Conservation (phyloP, 2,329 filamentous ascomycete genomes). For the Capronia americana region DNA sequence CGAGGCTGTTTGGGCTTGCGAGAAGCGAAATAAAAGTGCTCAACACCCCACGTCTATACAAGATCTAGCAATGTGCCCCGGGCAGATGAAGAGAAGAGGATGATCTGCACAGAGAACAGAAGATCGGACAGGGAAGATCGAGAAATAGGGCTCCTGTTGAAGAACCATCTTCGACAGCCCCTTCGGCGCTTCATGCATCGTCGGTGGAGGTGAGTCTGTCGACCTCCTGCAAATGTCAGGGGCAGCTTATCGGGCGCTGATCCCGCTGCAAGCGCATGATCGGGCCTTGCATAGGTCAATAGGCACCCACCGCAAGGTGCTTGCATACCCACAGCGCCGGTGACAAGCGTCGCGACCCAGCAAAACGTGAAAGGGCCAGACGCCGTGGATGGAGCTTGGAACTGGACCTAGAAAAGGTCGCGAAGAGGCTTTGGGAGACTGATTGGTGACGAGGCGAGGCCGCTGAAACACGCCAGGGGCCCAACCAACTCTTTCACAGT, state of each 20-base stretch:
- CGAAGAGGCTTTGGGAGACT: conserved; percentile 18
- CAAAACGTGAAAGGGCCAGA: conserved; percentile 24
- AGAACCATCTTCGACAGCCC: conserved; percentile 4
- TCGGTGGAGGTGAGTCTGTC: conserved; percentile 12
- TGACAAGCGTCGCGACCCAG: conserved; percentile 9
- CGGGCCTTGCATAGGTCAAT: conserved; percentile 7
- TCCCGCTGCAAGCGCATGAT: conserved; percentile 11
- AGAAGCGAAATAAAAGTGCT: conserved; percentile 19
- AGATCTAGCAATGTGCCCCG: conserved; percentile 4
- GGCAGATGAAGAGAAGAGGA: conserved; percentile 20
- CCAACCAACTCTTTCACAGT: conserved; percentile 10
- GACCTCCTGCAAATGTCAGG: conserved; percentile 18
- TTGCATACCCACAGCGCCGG: conserved; percentile 21
- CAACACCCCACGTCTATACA: conserved; percentile 11
- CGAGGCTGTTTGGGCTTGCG: conserved; percentile 22
- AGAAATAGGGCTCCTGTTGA: conserved; percentile 16
- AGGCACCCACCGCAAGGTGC: conserved; percentile 3
- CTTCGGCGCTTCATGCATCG: conserved; percentile 23
- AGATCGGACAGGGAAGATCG: conserved; percentile 20
- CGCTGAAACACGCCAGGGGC: conserved; percentile 35
- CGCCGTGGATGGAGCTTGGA: conserved; percentile 19
- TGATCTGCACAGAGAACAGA: conserved; percentile 28
- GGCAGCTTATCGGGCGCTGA: conserved; percentile 12
- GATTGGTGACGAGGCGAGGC: conserved; percentile 29
- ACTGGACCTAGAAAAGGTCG: conserved; percentile 10